Base-by-base conservation (phyloP, 371 early-diverging fungal species). In the Mortierella sp. region DNA sequence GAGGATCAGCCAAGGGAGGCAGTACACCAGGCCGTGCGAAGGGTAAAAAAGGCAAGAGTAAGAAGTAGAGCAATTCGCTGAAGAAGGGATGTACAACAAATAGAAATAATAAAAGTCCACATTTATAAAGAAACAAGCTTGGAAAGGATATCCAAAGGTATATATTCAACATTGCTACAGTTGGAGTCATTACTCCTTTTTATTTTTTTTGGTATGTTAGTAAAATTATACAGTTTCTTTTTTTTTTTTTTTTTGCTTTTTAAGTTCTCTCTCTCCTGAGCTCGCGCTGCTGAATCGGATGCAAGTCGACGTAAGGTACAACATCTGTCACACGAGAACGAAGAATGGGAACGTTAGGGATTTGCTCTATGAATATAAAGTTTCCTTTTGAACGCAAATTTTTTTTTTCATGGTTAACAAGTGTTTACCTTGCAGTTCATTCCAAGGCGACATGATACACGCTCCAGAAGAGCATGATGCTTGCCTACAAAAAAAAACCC, bases 391-490 rank as follows among this genome's bases (percentile, higher is more conserved):
- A 1, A 23, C 2, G 9, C 3, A 55, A 6, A 22, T 31, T 23
- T 8, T 15, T 15, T 29, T 29, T 47, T n/a, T 55, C 22, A 23
- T 19, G 10, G 1, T 22, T 55, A 45, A 5, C 35, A 23, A 3
- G 23, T 53, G 23, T 28, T 59, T 72, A 78, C 72, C 78, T 61
- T 80, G 81, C 3, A 74, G 64, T 19, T 80, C 81, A 51, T 70
- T 80, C 81, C 81, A 80, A 3, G 81, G 75, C 9, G 81, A 74
- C 81, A 80, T 80, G 43, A 80, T 68, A 47, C 81, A 80, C 8
- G 71, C 75, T 2, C 75, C 81, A 3, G 75, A 68, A 0, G 69
- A 32, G 57, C 81, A 80, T 9, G 68, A 75, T 9, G 81, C 81
- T 66, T 75, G 81, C 0, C 76, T 76, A 62, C n/a, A 49, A 54